phyloP scores from a whole-genome alignment of 2,329 filamentous ascomycete species.

The Penicillium sp. region DNA sequence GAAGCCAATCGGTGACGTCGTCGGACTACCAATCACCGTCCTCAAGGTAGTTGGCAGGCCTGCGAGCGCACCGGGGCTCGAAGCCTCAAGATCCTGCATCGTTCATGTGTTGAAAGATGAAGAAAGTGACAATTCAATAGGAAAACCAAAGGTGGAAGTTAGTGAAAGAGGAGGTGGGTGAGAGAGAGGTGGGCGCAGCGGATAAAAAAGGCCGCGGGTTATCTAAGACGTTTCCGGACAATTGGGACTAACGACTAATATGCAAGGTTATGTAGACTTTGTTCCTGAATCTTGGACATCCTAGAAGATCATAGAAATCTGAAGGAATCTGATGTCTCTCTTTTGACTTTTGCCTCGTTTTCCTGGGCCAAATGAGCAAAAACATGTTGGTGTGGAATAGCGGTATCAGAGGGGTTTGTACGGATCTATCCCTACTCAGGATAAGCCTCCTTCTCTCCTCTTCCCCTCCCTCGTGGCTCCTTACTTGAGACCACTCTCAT shows the following conservation, averaged over 20 bases:
- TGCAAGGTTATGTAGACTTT: constrained; percentile 6
- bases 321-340: not conserved
- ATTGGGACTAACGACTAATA: not conserved
- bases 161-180: constrained; percentile 3
- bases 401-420: not conserved
- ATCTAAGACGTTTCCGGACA: constrained; percentile 31
- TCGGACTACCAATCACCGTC: constrained; percentile 32
- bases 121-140: constrained; percentile 1
- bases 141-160: not conserved
- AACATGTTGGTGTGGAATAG: not conserved
- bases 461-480: constrained; percentile 17
- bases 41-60: constrained; percentile 37
- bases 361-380: not conserved
- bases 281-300: not conserved
- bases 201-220: constrained; percentile 18
- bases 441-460: constrained; percentile 15
- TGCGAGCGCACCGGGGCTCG: constrained; percentile 37
- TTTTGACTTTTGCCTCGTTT: not conserved
- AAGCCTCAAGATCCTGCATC: constrained; percentile 43
- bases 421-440: constrained; percentile 16
- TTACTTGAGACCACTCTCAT: constrained; percentile 19
- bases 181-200: constrained; percentile 17
- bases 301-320: not conserved
- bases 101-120: constrained; percentile 34
- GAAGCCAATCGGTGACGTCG: constrained; percentile 28